Evolutionary conservation across 305 asterid genomes (phyloP).

Genomic region (Plantago lanceolata): DNA sequence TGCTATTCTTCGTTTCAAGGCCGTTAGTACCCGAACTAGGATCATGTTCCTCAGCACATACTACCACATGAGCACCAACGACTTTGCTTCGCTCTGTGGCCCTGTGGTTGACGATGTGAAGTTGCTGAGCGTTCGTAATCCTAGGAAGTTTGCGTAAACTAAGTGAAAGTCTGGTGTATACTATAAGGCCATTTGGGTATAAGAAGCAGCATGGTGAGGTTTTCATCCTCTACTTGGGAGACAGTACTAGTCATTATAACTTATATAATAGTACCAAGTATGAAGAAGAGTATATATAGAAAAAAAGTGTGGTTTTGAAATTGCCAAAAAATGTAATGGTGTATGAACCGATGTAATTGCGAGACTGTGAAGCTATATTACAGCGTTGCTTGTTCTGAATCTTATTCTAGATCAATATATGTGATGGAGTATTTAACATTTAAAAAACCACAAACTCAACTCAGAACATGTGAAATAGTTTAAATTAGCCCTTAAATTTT

Average conservation of each 20-base stretch:
- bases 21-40: slow-evolving; percentile 51
- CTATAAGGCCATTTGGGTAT: slow-evolving; percentile 7
- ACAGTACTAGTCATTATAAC: not conserved
- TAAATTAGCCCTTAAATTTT: no score
- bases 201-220: slow-evolving; percentile 1
- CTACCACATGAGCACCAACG: slow-evolving; percentile 80
- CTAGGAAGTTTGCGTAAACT: slow-evolving; percentile 42
- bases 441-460: no score
- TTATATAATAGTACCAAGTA: not conserved
- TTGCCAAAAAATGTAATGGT: slow-evolving; percentile 4
- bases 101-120: slow-evolving; percentile 80
- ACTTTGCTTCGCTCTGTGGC: slow-evolving; percentile 85
- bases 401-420: no score
- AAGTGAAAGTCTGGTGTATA: not conserved
- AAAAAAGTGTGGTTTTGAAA: slow-evolving; percentile 7
- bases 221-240: slow-evolving; percentile 6
- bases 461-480: no score
- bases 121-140: slow-evolving; percentile 68
- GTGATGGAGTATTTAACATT: no score
- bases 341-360: slow-evolving; percentile 4
- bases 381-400: not conserved
- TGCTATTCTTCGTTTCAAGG: slow-evolving; percentile 68
- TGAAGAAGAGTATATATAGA: slow-evolving; percentile 7
- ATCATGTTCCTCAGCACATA: slow-evolving; percentile 84
- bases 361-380: slow-evolving; percentile 4